Evolutionary conservation across 164 flowering plant species (phyloP).

Genomic region (Piper longum): DNA sequence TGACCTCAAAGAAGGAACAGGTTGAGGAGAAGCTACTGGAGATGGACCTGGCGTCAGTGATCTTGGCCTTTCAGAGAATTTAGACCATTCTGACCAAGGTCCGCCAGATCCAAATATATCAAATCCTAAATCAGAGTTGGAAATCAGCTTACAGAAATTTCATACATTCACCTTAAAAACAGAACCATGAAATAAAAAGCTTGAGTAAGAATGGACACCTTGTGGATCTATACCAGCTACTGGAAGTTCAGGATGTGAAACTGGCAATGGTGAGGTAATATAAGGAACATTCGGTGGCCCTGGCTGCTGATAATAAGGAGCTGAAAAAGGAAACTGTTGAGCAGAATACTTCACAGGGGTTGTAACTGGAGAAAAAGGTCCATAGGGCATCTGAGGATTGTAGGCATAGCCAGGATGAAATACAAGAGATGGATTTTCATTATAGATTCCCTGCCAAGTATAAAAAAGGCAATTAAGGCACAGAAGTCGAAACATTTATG

Average conservation of each 20-base stretch:
- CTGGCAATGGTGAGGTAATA: slow-evolving; percentile 44
- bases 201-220: slow-evolving; percentile 15
- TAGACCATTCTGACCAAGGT: slow-evolving; percentile 60
- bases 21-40: slow-evolving; percentile 56
- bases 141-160: slow-evolving; percentile 31
- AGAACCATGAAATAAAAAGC: slow-evolving; percentile 30
- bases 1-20: slow-evolving; percentile 43
- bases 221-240: slow-evolving; percentile 37
- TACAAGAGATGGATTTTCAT: slow-evolving; percentile 65
- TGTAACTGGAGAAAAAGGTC: slow-evolving; percentile 83
- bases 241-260: slow-evolving; percentile 53
- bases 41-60: slow-evolving; percentile 46
- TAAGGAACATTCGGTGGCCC: slow-evolving; percentile 52
- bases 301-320: slow-evolving; percentile 61
- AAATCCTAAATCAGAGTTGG: slow-evolving; percentile 45
- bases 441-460: slow-evolving; percentile 59
- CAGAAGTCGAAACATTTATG: not conserved
- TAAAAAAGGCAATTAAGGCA: not conserved
- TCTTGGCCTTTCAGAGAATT: slow-evolving; percentile 50
- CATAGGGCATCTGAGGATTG: slow-evolving; percentile 77
- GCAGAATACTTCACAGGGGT: slow-evolving; percentile 53
- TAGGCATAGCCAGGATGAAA: slow-evolving; percentile 78
- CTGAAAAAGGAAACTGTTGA: slow-evolving; percentile 48
- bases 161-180: slow-evolving; percentile 39
- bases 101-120: slow-evolving; percentile 64